Percentiles rank a stretch among this genome's conserved stretches.
Conservation (phyloP, 192 early-diverging fungal species). For the Chytriomyces sp. region DNA sequence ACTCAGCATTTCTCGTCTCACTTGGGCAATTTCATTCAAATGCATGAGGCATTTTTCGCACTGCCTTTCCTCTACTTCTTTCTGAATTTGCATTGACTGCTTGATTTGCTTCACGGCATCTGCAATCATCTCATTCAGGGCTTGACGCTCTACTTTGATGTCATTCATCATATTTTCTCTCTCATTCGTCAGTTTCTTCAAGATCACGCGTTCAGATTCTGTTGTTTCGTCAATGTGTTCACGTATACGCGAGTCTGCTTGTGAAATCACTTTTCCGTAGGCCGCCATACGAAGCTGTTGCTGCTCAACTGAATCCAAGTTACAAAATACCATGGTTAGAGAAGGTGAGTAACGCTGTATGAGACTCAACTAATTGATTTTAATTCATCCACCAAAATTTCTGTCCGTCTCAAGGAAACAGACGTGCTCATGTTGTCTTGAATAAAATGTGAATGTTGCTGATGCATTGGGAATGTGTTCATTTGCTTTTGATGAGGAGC, state of each 20-base stretch:
- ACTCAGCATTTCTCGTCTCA: background rate
- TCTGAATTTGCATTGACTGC: background rate
- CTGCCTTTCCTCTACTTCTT: background rate
- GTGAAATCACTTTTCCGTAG: slow-evolving; percentile 3
- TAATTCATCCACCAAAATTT: slow-evolving; percentile 13
- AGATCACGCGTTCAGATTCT: background rate
- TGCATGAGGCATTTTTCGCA: background rate
- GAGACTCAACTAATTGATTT: slow-evolving; percentile 11
- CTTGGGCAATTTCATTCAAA: background rate
- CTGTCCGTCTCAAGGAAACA: background rate
- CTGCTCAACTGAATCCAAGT: slow-evolving; percentile 2
- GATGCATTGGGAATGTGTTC: background rate
- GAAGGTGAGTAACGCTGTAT: background rate
- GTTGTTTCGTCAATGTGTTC: background rate
- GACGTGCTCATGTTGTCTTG: background rate
- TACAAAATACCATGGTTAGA: background rate
- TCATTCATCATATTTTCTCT: slow-evolving; percentile 3
- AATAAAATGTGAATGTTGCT: background rate
- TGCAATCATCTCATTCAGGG: background rate
- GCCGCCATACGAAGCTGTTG: background rate
- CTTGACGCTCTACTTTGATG: background rate
- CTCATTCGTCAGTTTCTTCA: background rate
- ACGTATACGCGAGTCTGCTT: background rate
- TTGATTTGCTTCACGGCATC: slow-evolving; percentile 2
- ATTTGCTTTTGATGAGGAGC: background rate